These are phyloP conservation scores for Cystoderma amianthinum DNA, from an alignment of 768 basidiomycete genomes.

Conservation along the genomic window DNA sequence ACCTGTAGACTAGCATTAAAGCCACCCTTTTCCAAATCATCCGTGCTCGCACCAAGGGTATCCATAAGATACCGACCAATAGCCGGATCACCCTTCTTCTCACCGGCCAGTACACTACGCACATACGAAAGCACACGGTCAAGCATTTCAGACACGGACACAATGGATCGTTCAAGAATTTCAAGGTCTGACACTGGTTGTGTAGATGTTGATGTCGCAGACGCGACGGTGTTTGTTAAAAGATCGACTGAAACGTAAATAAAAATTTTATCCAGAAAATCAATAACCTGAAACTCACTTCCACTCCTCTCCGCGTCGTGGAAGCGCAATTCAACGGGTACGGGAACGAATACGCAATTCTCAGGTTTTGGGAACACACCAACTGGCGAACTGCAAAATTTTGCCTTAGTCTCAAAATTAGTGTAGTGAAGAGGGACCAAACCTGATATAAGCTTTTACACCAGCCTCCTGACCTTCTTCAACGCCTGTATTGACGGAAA, in stretches of 20 bases:
- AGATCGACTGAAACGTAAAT: conserved; percentile 60
- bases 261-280: conserved; percentile 1
- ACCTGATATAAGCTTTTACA: conserved; percentile 87
- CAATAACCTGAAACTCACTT: conserved; percentile 41
- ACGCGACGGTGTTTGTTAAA: conserved; percentile 42
- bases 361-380: conserved; percentile 87
- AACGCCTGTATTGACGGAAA: conserved; percentile 83
- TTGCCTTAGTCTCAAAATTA: conserved; percentile 6
- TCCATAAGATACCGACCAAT: conserved; percentile 91
- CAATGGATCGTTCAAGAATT: conserved; percentile 67
- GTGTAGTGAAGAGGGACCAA: conserved; percentile 11
- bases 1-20: conserved; percentile 79
- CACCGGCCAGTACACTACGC: conserved; percentile 70
- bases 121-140: conserved; percentile 85
- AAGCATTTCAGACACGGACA: conserved; percentile 68
- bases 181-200: conserved; percentile 67
- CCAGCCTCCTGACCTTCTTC: conserved; percentile 59
- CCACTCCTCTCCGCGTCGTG: conserved; percentile 81
- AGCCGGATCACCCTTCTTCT: conserved; percentile 71
- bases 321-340: conserved; percentile 82
- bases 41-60: conserved; percentile 67
- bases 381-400: conserved; percentile 63
- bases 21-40: conserved; percentile 60
- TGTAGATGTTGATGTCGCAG: conserved; percentile 36
- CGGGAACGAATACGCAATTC: conserved; percentile 91